A percentile compares a stretch with the other conserved stretches of the same genome.
These are phyloP conservation scores for Termitomyces sp. DNA, from an alignment of 768 basidiomycete species.

Conservation along the genomic window DNA sequence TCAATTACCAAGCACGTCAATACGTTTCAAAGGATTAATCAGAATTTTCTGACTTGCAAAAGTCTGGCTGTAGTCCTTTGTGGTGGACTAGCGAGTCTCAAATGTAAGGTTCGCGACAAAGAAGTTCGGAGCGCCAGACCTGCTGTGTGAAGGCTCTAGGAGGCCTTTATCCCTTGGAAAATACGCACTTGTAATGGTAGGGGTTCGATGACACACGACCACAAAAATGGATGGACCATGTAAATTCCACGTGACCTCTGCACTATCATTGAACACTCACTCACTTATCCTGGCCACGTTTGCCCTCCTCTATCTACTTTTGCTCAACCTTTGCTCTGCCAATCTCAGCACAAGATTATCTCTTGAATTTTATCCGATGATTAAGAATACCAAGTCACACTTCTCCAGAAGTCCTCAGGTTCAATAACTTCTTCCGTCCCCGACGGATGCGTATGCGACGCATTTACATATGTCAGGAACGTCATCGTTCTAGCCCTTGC, in stretches of 20 bases:
- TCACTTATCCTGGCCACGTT: not conserved
- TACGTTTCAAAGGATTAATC: not conserved
- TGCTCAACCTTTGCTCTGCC: too few species aligned
- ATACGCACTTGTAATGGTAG: conserved; percentile 9
- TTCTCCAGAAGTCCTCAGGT: not conserved
- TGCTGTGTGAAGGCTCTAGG: conserved; percentile 15
- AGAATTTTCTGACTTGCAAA: conserved; percentile 10
- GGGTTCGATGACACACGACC: not conserved
- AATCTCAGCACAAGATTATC: not conserved
- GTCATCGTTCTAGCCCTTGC: not conserved
- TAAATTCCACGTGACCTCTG: conserved; percentile 3
- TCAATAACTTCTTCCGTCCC: too few species aligned
- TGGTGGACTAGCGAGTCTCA: conserved; percentile 7
- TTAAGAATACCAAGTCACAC: too few species aligned
- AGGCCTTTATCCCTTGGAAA: conserved; percentile 14
- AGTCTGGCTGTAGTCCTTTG: conserved; percentile 13
- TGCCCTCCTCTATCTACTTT: not conserved
- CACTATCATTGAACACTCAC: too few species aligned
- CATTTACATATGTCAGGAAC: not conserved
- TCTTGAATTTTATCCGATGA: not conserved
- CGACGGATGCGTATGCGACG: not conserved
- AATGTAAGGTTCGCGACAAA: conserved; percentile 5
- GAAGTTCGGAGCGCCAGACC: conserved; percentile 21
- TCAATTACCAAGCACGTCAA: conserved; percentile 14
- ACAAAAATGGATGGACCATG: not conserved